Base-by-base conservation (phyloP, 177 flowering plant genomes). In the Vitis hybrid region DNA sequence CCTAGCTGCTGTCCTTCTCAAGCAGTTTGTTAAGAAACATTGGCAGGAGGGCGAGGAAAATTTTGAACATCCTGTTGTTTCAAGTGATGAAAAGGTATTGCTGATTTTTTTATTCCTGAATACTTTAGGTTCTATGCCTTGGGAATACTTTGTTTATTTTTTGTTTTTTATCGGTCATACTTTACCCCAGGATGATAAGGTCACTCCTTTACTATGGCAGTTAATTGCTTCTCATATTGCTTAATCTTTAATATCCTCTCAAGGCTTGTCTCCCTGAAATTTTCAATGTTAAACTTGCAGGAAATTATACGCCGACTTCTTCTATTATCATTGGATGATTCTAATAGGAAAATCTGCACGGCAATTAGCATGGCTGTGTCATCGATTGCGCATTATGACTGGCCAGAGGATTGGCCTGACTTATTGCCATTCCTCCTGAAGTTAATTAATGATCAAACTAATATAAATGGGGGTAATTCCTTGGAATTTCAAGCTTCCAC, bases 351-450 rank as follows among this genome's bases (percentile, higher is more conserved):
- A 84, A 84, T 96, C 31, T 89, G 97, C 75, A 93, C 97, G 2
- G 97, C 99, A 62, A 79, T 92, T 70, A 84, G 97, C 80, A 88
- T 96, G 93, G 99, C 97, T 72, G 84, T 96, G 61, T 92, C 95
- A 60, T 85, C 95, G 10, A 86, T 96, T 75, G 98, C 97, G 15
- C 83, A 75, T 2, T 87, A 85, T 81, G 99, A 96, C 69, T 96
- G 98, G 97, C 98, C 97, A 11, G 93, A 89, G 71, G 85, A 87
- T 64, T 93, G 99, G 99, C 90, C 95, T 33, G 97, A 96, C 51
- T 79, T 96, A 45, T 70, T 96, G 71, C 98, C 98, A 12, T 82
- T 80, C 64, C 85, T 96, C 59, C 66, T 93, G 82, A 88, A 82
- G 82, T 80, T 90, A 78, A 83, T 96, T 50, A 79, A 67, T 74